Percentiles rank a stretch among this genome's conserved stretches.
Evolutionary conservation across 139 green algal genomes (phyloP).

Genomic region (Micractinium conductrix): DNA sequence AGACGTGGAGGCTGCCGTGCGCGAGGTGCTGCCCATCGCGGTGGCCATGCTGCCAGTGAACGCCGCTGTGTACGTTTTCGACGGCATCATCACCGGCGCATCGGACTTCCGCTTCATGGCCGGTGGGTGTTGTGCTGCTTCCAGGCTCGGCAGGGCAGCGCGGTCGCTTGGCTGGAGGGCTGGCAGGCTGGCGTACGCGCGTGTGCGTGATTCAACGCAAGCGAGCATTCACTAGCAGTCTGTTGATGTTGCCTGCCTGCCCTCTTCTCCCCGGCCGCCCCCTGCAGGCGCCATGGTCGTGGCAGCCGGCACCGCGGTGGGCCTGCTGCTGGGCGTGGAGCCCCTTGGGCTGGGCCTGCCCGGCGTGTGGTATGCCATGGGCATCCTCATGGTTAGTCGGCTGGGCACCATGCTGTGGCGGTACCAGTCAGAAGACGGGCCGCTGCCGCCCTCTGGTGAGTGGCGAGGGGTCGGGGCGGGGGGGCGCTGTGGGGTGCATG

Average conservation of each 20-base stretch:
- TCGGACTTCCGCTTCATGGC: conserved; percentile 76
- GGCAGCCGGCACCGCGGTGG: conserved; percentile 42
- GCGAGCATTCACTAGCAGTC: too few species aligned
- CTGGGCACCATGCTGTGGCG: conserved; percentile 60
- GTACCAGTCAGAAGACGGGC: conserved; percentile 42
- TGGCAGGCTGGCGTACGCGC: too few species aligned
- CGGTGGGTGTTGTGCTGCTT: not conserved
- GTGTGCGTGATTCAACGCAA: too few species aligned
- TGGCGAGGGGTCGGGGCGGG: not conserved
- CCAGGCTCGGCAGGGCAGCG: too few species aligned
- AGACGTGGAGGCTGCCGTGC: conserved; percentile 45
- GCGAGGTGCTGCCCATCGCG: conserved; percentile 66
- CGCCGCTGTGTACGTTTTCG: conserved; percentile 75
- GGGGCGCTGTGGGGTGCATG: not conserved
- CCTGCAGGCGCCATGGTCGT: conserved; percentile 56
- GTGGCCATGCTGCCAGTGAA: conserved; percentile 76
- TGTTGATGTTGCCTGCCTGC: not conserved
- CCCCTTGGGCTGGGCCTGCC: conserved; percentile 44
- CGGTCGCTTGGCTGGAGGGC: too few species aligned
- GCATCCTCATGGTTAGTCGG: conserved; percentile 56
- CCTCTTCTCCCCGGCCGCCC: too few species aligned
- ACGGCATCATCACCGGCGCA: conserved; percentile 80
- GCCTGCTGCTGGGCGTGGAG: conserved; percentile 50
- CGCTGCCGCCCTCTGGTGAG: conserved; percentile 34
- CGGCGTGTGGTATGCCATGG: conserved; percentile 63